Evolutionary conservation across 2,329 filamentous ascomycete species (phyloP).

Genomic region (Lecanicillium sp.): DNA sequence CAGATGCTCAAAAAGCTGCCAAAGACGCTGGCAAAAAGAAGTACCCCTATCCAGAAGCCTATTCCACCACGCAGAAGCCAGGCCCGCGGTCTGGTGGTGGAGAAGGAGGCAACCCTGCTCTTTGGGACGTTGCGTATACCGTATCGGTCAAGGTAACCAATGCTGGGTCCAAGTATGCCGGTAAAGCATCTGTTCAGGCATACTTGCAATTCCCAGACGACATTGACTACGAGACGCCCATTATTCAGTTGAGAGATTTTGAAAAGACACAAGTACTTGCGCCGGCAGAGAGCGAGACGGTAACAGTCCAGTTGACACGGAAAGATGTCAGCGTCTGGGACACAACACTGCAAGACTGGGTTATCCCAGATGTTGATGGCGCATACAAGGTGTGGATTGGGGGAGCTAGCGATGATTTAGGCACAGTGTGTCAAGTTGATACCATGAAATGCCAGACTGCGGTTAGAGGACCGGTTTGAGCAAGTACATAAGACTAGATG

Average conservation of each 20-base stretch:
- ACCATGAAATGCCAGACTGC: constrained; percentile 19
- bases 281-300: constrained; percentile 41
- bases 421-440: constrained; percentile 21
- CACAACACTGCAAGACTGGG: constrained; percentile 60
- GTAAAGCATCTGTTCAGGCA: constrained; percentile 38
- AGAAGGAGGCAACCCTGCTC: constrained; percentile 59
- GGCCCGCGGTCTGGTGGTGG: constrained; percentile 57
- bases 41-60: constrained; percentile 60
- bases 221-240: constrained; percentile 51
- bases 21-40: constrained; percentile 22
- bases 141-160: constrained; percentile 44
- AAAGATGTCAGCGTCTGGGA: constrained; percentile 72
- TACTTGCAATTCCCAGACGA: constrained; percentile 36
- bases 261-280: constrained; percentile 54
- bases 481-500: constrained; percentile 1
- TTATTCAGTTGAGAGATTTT: constrained; percentile 63
- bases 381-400: constrained; percentile 32
- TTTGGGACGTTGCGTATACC: constrained; percentile 45
- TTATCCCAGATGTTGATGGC: constrained; percentile 31
- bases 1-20: constrained; percentile 32
- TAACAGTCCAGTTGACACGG: constrained; percentile 54
- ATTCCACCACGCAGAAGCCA: constrained; percentile 40
- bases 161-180: constrained; percentile 32
- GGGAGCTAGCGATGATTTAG: constrained; percentile 26
- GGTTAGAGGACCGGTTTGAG: constrained; percentile 8